Evolutionary conservation across 73 alveolate species (phyloP), one percentile per base, ranked within the genome.

Genomic region (Halteria grandinella): DNA sequence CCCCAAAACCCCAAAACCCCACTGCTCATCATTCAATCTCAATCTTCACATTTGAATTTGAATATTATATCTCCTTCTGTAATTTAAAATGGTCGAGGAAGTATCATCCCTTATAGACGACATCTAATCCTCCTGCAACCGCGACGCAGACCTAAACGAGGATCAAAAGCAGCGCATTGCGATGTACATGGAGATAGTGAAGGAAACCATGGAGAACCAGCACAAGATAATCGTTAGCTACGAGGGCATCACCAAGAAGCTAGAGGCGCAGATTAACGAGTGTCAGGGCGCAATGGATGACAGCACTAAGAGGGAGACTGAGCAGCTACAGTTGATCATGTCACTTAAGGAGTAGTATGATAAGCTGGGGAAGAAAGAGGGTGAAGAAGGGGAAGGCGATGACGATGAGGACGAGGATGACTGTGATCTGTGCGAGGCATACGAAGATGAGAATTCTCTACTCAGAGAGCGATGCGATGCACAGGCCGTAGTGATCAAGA

Each of bases 271-370:
- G 25, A 14, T 57, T 3, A 57, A 33, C 21, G 6, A 11, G 28
- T 57, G 74, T 21, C 18, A 57, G 36, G 21, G 3, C 6, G 74
- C 74, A 17, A n/a, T 57, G n/a, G 74, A 57, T 57, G 74, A 57
- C 36, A 57, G 74, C 23, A 57, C 74, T 21, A 57, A 57, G 18
- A 31, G 74, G 14, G 74, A 57, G 74, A 57, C 36, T 31, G 74
- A 57, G 74, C 31, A 57, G 74, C 31, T 57, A 10, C 55, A 54
- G 3, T 57, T 57, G 18, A 57, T 57, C 10, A 57, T 57, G 74
- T n/a, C n/a, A n/a, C n/a, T n/a, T n/a, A n/a, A n/a, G n/a, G n/a
- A n/a, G n/a, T n/a, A n/a, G n/a, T n/a, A n/a, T n/a, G n/a, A n/a
- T n/a, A 54, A 57, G 23, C 5, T 57, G 54, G 36, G 36, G 23